Base-by-base conservation (phyloP, 2,329 filamentous ascomycete species). In the Apiospora koreana region DNA sequence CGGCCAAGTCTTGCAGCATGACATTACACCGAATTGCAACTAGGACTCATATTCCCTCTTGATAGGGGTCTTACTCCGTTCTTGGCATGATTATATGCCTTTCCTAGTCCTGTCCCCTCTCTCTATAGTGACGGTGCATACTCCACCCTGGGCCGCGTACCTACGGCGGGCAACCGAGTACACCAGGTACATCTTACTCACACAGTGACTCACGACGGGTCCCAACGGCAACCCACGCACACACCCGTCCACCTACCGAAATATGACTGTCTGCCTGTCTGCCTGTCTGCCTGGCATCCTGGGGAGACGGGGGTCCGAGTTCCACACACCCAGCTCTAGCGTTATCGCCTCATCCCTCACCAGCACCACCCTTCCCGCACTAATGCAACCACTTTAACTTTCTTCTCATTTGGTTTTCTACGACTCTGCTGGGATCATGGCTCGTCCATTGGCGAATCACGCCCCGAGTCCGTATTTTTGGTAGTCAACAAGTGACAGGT, bases 341-440 rank as follows among this genome's bases (percentile, higher is more conserved):
- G 50, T 25, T 54, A 31, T 54, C 48, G 48, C 48, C 48, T 25
- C 48, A 31, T 54, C 16, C 14, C 45, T 48, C 45, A 54, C 25
- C 48, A 54, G 50, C 50, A 58, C 14, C 23, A 28, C 28, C 25
- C 16, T 31, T 54, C 35, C 35, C 8, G 41, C 65, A 67, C 65
- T 67, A 67, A 67, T 46, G 65, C 65, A 67, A 67, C 42, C 65
- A 67, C 65, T 67, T 35, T 67, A 67, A 43, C 65, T 67, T 28
- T 35, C 31, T 9, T 45, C 42, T 31, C 42, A 23, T 67, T 23
- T 46, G n/a, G 23, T 31, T 45, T 28, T 45, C 21, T 21, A 42
- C 16, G 41, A 23, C 23, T 12, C 41, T 3, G 14, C 64, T 23
- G 23, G 64, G 23, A 66, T 67, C 42, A 38, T 38, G 54, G 54